Evolutionary conservation across 1,139 yeast genomes (phyloP).

Genomic region (Sporopachydermia cereana): DNA sequence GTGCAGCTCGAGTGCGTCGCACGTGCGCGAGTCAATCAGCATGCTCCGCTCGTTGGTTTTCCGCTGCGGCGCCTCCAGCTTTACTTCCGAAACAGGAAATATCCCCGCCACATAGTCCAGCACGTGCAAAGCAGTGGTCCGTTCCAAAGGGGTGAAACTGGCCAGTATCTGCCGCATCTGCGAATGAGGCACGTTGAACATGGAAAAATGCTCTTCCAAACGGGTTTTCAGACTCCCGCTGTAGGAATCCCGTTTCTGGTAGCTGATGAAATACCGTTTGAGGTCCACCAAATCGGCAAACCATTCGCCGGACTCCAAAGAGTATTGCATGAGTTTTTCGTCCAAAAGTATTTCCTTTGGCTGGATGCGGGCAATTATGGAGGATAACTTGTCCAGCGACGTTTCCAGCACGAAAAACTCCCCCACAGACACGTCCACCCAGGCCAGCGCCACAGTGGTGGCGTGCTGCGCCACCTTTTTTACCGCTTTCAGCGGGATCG

Average conservation of each 20-base stretch:
- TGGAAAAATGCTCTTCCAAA: constrained; percentile 24
- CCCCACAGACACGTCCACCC: constrained; percentile 88
- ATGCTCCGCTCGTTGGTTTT: constrained; percentile 40
- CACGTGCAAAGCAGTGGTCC: constrained; percentile 41
- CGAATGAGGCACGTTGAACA: constrained; percentile 18
- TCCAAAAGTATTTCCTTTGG: constrained; percentile 58
- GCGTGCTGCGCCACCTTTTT: constrained; percentile 35
- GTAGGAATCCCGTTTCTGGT: constrained; percentile 28
- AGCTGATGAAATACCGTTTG: constrained; percentile 47
- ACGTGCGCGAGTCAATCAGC: constrained; percentile 75
- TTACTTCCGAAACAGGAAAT: constrained; percentile 38
- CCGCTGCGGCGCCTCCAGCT: constrained; percentile 40
- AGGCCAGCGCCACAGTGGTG: constrained; percentile 56
- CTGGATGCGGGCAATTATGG: constrained; percentile 50
- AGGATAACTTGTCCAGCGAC: constrained; percentile 37
- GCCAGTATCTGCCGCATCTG: constrained; percentile 12
- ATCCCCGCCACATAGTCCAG: constrained; percentile 47
- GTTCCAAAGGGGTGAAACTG: constrained; percentile 31
- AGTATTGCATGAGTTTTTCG: constrained; percentile 22
- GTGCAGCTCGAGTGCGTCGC: constrained; percentile 69
- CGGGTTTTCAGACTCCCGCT: constrained; percentile 11
- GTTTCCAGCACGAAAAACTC: constrained; percentile 59
- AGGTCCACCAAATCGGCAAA: constrained; percentile 49
- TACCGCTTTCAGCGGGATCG: constrained; percentile 40
- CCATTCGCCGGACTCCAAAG: constrained; percentile 39